Evolutionary conservation across 257 asterid genomes (phyloP), one percentile per base, ranked within the genome.

Genomic region (Gentiana macrophylla): DNA sequence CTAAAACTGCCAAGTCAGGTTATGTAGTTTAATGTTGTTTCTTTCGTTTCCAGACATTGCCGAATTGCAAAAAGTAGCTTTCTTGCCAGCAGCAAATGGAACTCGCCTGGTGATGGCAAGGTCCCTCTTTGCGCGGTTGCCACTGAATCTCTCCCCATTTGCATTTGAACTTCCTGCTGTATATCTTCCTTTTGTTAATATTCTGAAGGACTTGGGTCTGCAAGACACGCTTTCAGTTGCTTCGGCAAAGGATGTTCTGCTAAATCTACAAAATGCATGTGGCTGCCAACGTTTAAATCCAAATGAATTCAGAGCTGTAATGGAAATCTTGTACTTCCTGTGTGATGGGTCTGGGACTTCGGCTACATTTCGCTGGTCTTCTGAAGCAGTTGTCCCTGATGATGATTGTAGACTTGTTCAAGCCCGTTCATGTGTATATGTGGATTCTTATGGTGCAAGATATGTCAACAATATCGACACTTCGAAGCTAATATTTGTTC

Each of bases 31-130:
- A 24, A 24, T 33, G 8, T 51, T 35, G 54, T 38, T 41, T 55
- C 38, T 69, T 60, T 75, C 24, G 62, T 56, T 67, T 69, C 44
- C 83, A 90, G 97, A 90, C 61, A 72, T 77, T 32, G 54, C 68
- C 53, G 79, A 79, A 65, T 75, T 89, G 77, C 89, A 74, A 62
- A 81, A 79, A 61, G 88, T 90, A 60, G 94, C 97, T 61, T 90
- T 86, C 79, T 65, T 86, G 71, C 97, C 97, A 54, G 96, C 90
- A 62, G 96, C 96, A 61, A 90, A 90, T 71, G 90, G 95, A 64
- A 90, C 97, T 43, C 96, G 97, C 46, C 70, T 90, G 79, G 96
- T 86, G 79, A 82, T 77, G 57, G 88, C 94, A 55, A 82, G 77
- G 70, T 87, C 91, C 66, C 97, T 90, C 64, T 90, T 82, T 73